phyloP scores from a whole-genome alignment of 2,329 filamentous ascomycete species.

The Lecanicillium sp. region DNA sequence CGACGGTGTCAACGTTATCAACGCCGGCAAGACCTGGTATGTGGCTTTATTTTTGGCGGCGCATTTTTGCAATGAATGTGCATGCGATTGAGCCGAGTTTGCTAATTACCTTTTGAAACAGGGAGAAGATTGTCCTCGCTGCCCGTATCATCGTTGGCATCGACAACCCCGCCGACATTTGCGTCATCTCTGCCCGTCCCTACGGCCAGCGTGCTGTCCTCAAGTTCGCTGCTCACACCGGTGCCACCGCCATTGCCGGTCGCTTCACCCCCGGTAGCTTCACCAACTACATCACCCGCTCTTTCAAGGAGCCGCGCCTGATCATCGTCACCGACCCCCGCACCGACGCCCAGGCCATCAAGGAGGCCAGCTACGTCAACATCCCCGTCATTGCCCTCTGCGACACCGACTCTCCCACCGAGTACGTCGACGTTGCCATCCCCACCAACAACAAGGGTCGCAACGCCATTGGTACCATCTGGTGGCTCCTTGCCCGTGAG shows the following conservation, averaged over 20 bases:
- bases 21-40: constrained; percentile 99
- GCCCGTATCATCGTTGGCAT: constrained; percentile 98
- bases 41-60: too few species aligned
- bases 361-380: constrained; percentile 99
- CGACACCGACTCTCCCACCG: constrained; percentile 98
- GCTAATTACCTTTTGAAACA: too few species aligned
- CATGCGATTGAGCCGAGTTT: too few species aligned
- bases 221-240: constrained; percentile 99
- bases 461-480: constrained; percentile 95
- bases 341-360: constrained; percentile 99
- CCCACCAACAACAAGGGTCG: constrained; percentile 99
- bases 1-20: constrained; percentile 97
- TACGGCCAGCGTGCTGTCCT: constrained; percentile 99
- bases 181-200: constrained; percentile 98
- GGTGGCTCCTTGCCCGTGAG: constrained; percentile 99
- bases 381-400: constrained; percentile 98
- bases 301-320: constrained; percentile 99
- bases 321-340: constrained; percentile 99
- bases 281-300: constrained; percentile 99
- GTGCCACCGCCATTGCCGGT: constrained; percentile 94
- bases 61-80: too few species aligned
- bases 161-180: constrained; percentile 99
- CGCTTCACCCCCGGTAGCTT: constrained; percentile 99
- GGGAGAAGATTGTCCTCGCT: constrained; percentile 99
- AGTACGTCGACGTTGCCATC: constrained; percentile 99